Evolutionary conservation across 192 early-diverging fungal genomes (phyloP).

Genomic region (Rhizoclosmatium sp.): DNA sequence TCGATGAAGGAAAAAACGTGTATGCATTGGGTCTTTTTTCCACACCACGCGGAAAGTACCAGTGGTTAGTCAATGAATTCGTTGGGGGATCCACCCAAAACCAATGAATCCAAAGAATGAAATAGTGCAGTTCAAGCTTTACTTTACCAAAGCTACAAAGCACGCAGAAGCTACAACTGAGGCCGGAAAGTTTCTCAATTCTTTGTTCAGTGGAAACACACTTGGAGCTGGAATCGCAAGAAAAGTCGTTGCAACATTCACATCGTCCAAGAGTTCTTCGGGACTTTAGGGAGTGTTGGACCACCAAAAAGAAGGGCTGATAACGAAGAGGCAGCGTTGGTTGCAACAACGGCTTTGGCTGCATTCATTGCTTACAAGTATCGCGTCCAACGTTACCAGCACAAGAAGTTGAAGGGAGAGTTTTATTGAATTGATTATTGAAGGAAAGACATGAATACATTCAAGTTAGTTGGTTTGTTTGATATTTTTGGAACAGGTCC

Average conservation of each 20-base stretch:
- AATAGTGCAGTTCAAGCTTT: not conserved
- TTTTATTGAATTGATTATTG: not conserved
- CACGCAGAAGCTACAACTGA: not conserved
- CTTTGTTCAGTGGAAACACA: not conserved
- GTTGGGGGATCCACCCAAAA: not conserved
- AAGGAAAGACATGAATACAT: not conserved
- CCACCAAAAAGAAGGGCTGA: not conserved
- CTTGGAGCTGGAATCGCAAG: not conserved
- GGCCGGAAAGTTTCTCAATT: not conserved
- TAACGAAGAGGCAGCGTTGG: not conserved
- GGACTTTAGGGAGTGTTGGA: not conserved
- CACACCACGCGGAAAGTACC: not conserved
- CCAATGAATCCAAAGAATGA: not conserved
- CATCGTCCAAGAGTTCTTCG: not conserved
- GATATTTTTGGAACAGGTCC: too few relatives aligned
- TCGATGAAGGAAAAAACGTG: not conserved
- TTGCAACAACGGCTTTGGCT: not conserved
- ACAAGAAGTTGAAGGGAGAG: not conserved
- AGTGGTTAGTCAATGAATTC: slow-evolving; percentile 1
- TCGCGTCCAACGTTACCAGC: not conserved
- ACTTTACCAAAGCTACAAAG: slow-evolving; percentile 4
- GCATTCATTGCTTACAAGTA: not conserved
- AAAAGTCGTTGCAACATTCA: slow-evolving; percentile 10
- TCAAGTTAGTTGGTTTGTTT: not conserved
- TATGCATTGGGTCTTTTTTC: not conserved